Evolutionary conservation across 208 protist species (phyloP).

Genomic region (Phytomonas sp.): DNA sequence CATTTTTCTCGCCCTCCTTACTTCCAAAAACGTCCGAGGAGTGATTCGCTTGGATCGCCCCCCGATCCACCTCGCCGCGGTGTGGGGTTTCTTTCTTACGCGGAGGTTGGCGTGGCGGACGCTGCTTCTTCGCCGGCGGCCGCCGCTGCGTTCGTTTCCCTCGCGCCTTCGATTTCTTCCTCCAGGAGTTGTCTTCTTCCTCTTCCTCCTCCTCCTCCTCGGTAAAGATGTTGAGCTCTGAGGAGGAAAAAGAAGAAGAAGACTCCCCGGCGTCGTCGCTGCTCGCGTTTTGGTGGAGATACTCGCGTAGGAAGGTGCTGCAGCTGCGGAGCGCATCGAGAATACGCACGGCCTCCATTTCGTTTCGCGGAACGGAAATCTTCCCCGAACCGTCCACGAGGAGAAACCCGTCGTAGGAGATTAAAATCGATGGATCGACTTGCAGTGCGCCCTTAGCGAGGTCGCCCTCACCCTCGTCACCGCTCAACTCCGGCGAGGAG

Average conservation of each 20-base stretch:
- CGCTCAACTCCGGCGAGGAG: not conserved
- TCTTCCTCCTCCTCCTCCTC: slow-evolving; percentile 17
- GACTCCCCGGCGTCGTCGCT: slow-evolving; percentile 8
- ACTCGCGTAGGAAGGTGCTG: slow-evolving; percentile 24
- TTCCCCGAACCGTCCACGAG: slow-evolving; percentile 48
- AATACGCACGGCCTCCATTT: slow-evolving; percentile 25
- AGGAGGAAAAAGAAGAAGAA: slow-evolving; percentile 4
- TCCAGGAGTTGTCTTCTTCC: slow-evolving; percentile 11
- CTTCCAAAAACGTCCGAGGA: too few relatives aligned
- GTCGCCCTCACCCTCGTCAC: not conserved
- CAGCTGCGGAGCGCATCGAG: slow-evolving; percentile 36
- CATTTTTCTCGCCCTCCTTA: not conserved
- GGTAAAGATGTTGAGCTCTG: slow-evolving; percentile 18
- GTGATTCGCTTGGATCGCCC: too few relatives aligned
- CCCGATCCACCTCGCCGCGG: too few relatives aligned
- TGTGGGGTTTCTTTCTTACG: not conserved
- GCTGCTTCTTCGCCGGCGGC: not conserved
- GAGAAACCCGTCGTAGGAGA: slow-evolving; percentile 63
- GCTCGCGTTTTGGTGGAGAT: slow-evolving; percentile 6
- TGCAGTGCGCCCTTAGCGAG: not conserved
- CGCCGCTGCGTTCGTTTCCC: not conserved
- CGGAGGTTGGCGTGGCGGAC: not conserved
- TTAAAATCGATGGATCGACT: slow-evolving; percentile 32
- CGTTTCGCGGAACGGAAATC: slow-evolving; percentile 31
- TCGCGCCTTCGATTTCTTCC: not conserved